A percentile compares a stretch with the other conserved stretches of the same genome.
These are phyloP conservation scores for Teratosphaeria destructans DNA, from an alignment of 2,329 filamentous ascomycete genomes.

Conservation along the genomic window DNA sequence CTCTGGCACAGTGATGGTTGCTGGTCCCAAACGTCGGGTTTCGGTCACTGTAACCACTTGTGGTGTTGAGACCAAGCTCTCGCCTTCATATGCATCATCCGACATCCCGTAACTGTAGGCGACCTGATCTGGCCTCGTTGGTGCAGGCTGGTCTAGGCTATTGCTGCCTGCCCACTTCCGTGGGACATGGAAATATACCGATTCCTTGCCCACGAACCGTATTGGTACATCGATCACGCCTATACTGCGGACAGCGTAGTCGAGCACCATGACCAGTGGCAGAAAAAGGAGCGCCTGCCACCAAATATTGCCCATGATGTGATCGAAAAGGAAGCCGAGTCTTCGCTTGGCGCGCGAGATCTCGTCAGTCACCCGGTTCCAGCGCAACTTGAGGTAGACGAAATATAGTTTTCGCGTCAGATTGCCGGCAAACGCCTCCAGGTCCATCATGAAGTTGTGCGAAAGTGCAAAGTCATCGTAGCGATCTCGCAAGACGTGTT, in stretches of 20 bases:
- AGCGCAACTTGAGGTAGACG: neutral
- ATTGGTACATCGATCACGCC: neutral
- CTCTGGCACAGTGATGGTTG: neutral
- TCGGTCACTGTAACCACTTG: neutral
- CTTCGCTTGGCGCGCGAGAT: neutral
- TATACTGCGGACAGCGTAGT: neutral
- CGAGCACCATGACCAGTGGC: neutral
- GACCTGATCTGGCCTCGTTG: neutral
- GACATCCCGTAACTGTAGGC: neutral
- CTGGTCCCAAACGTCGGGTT: neutral
- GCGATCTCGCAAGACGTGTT: constrained; percentile 17
- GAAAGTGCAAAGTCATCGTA: neutral
- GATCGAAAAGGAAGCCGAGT: neutral
- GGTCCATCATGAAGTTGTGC: neutral
- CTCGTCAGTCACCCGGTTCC: neutral
- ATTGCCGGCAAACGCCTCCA: neutral
- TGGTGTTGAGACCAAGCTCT: neutral
- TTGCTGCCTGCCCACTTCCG: neutral
- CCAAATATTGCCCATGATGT: neutral
- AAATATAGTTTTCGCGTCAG: neutral
- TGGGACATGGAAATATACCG: neutral
- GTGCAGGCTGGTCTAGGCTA: neutral
- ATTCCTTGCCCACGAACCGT: neutral
- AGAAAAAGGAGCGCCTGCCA: neutral
- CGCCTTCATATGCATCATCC: neutral